Conservation (phyloP, 1,284 basidiomycete species). For the Puccinia hordei region DNA sequence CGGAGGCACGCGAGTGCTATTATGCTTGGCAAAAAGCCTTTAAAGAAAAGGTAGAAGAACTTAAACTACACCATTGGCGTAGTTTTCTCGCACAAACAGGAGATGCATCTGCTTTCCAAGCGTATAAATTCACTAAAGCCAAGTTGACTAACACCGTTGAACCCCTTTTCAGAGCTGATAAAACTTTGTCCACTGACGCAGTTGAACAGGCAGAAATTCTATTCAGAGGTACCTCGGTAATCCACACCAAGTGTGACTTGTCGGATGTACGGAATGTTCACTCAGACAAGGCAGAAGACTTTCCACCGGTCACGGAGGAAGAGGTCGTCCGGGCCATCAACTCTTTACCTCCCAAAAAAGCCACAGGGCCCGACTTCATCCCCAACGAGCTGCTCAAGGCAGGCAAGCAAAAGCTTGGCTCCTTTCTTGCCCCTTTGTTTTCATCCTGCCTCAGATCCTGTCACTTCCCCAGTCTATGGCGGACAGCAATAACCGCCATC, state of each 20-base stretch:
- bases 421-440: neutral
- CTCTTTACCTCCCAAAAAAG: neutral
- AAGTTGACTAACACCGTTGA: neutral
- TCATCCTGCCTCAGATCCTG: neutral
- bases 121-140: constrained; percentile 32
- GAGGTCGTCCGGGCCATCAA: neutral
- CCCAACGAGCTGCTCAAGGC: constrained; percentile 16
- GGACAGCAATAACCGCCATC: too few relatives aligned
- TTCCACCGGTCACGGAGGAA: neutral
- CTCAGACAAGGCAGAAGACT: neutral
- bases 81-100: too few relatives aligned
- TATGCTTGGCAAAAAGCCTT: too few relatives aligned
- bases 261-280: neutral
- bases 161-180: neutral
- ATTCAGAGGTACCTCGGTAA: too few relatives aligned
- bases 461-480: neutral
- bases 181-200: neutral
- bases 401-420: neutral
- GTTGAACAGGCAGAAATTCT: too few relatives aligned
- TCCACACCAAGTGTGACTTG: too few relatives aligned
- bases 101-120: constrained; percentile 31
- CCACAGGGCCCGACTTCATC: constrained; percentile 6
- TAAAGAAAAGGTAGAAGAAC: too few relatives aligned
- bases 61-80: too few relatives aligned
- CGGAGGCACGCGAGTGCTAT: too few relatives aligned